Percentiles rank a stretch among this genome's conserved stretches.
These are phyloP conservation scores for Calonectria pauciramosa DNA, from an alignment of 2,329 filamentous ascomycete species.

Conservation along the genomic window DNA sequence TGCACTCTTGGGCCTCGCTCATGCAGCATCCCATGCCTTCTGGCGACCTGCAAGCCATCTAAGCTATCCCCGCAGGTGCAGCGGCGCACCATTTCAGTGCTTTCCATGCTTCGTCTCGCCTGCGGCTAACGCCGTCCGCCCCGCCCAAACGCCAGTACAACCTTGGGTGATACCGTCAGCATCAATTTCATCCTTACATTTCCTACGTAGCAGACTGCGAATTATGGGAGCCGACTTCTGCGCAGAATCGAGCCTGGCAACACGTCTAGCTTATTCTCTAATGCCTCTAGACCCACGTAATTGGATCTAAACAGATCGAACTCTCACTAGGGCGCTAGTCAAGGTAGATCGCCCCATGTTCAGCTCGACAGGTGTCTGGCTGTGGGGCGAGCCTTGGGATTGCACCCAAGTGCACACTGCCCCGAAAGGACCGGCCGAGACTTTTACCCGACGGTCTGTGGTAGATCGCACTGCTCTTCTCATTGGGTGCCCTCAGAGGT, in stretches of 20 bases:
- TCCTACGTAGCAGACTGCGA: neutral
- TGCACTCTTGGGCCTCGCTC: neutral
- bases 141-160: neutral
- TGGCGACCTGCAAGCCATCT: constrained; percentile 8
- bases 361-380: constrained; percentile 32
- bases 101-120: constrained; percentile 8
- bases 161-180: neutral
- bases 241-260: neutral
- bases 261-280: neutral
- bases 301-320: neutral
- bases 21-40: neutral
- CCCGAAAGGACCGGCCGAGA: constrained; percentile 23
- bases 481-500: neutral
- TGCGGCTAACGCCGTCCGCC: neutral
- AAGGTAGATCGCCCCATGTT: constrained; percentile 21
- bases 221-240: neutral
- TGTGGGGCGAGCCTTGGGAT: constrained; percentile 20
- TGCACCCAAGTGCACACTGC: constrained; percentile 20
- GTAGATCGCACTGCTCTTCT: constrained; percentile 16
- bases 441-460: neutral
- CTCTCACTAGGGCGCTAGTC: constrained; percentile 9
- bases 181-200: neutral
- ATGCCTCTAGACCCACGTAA: neutral
- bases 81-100: neutral
- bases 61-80: neutral